Evolutionary conservation across 805 yeast genomes (phyloP).

Genomic region (Saccharomycopsis oosterbeekiorum): DNA sequence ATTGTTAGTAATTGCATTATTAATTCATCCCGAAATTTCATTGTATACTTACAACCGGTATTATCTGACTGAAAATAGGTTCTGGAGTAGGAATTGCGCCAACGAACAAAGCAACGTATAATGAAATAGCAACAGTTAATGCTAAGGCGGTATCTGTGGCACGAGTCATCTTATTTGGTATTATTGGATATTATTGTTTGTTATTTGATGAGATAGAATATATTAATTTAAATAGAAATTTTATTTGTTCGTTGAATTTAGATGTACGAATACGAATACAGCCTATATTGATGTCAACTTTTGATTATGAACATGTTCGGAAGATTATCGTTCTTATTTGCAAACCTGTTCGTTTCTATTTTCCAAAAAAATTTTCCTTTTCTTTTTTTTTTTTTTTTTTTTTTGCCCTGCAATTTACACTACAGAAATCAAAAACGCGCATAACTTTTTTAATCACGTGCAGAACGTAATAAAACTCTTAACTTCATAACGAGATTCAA

Average conservation of each 20-base stretch:
- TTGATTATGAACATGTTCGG: too few relatives aligned
- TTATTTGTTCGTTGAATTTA: too few relatives aligned
- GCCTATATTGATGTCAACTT: too few relatives aligned
- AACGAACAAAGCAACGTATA: slow-evolving; percentile 41
- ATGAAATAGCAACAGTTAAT: slow-evolving; percentile 35
- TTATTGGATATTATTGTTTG: not conserved
- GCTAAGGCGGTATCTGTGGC: slow-evolving; percentile 50
- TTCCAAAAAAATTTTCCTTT: not conserved
- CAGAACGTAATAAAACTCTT: not conserved
- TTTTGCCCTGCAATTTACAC: too few relatives aligned
- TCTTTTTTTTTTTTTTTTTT: not conserved
- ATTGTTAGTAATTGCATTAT: not conserved
- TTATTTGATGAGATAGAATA: too few relatives aligned
- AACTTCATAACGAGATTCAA: too few relatives aligned
- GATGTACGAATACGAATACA: too few relatives aligned
- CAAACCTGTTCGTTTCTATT: not conserved
- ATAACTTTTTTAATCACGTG: not conserved
- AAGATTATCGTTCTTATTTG: too few relatives aligned
- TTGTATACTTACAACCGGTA: slow-evolving; percentile 35
- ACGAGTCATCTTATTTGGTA: slow-evolving; percentile 58
- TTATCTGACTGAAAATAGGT: slow-evolving; percentile 39
- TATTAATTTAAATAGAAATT: too few relatives aligned
- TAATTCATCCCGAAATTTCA: not conserved
- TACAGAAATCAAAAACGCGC: too few relatives aligned
- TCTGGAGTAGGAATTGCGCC: slow-evolving; percentile 47